A percentile compares a stretch with the other conserved stretches of the same genome.
Conservation (phyloP, 75 land plant species). For the Chamaecyparis obtusa region DNA sequence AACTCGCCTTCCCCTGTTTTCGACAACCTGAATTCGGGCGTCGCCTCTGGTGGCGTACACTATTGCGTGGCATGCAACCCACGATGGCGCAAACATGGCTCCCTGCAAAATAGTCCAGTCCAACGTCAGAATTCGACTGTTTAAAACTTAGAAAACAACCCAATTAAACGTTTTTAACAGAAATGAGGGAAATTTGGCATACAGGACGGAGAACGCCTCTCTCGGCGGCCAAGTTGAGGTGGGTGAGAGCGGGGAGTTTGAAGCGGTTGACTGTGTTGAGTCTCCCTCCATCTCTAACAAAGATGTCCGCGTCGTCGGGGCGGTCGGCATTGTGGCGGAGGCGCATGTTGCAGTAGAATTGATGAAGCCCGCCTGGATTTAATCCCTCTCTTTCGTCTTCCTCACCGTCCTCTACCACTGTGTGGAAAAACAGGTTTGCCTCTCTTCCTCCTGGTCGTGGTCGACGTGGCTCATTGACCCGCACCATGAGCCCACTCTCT, state of each 20-base stretch:
- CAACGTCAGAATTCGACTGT: no score
- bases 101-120: slow-evolving; percentile 11
- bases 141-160: no score
- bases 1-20: slow-evolving; percentile 19
- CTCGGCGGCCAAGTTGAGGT: slow-evolving; percentile 37
- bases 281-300: slow-evolving; percentile 23
- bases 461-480: no score
- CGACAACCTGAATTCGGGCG: slow-evolving; percentile 28
- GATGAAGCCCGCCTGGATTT: slow-evolving; percentile 28
- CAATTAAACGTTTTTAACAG: no score
- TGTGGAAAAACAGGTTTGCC: no score
- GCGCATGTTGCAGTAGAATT: slow-evolving; percentile 30
- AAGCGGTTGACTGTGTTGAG: slow-evolving; percentile 32
- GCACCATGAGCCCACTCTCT: slow-evolving; percentile 11
- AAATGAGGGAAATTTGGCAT: no score
- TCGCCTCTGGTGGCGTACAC: slow-evolving; percentile 27
- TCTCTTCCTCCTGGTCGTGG: no score
- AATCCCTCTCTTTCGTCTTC: background rate
- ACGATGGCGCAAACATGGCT: slow-evolving; percentile 28
- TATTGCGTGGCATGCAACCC: slow-evolving; percentile 26
- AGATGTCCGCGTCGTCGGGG: slow-evolving; percentile 30
- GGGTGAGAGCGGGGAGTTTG: slow-evolving; percentile 32
- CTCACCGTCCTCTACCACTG: no score
- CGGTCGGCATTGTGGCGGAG: slow-evolving; percentile 25
- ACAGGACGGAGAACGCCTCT: slow-evolving; percentile 34